A percentile compares a stretch with the other conserved stretches of the same genome.
Evolutionary conservation across 2,329 filamentous ascomycete species (phyloP).

Genomic region (Myriosclerotinia scirpicola): DNA sequence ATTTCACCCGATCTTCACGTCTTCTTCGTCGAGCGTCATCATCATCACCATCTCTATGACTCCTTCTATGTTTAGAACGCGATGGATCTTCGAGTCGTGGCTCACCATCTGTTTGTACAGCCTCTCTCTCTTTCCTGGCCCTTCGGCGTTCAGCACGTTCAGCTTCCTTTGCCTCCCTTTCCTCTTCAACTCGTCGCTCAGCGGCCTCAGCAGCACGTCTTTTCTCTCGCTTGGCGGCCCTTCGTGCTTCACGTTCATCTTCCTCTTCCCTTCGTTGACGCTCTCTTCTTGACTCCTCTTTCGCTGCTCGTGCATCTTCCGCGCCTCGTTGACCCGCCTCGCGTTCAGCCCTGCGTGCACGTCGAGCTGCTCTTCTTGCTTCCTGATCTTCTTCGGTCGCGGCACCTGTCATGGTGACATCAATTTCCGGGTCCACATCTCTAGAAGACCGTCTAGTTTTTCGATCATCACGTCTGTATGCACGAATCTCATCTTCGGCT

Average conservation of each 20-base stretch:
- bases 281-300: conserved; percentile 58
- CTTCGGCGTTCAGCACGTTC: conserved; percentile 52
- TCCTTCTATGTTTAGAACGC: conserved; percentile 51
- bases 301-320: conserved; percentile 54
- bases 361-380: conserved; percentile 62
- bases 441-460: conserved; percentile 43
- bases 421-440: conserved; percentile 50
- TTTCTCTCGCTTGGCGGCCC: conserved; percentile 55
- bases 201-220: conserved; percentile 48
- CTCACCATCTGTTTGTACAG: conserved; percentile 47
- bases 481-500: conserved; percentile 51
- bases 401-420: conserved; percentile 44
- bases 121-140: conserved; percentile 45
- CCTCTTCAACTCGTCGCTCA: conserved; percentile 38
- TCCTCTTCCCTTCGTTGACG: conserved; percentile 56
- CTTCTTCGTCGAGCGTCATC: conserved; percentile 55
- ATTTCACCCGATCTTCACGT: conserved; percentile 52
- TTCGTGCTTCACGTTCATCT: conserved; percentile 60
- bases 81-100: conserved; percentile 44
- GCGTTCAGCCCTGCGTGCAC: conserved; percentile 55
- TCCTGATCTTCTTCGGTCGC: conserved; percentile 59
- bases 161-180: conserved; percentile 39
- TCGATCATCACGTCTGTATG: conserved; percentile 41
- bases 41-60: conserved; percentile 51
- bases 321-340: conserved; percentile 51